Base-by-base conservation (phyloP, 352 stramenopile species). In the Phytophthora fragariaefolia region DNA sequence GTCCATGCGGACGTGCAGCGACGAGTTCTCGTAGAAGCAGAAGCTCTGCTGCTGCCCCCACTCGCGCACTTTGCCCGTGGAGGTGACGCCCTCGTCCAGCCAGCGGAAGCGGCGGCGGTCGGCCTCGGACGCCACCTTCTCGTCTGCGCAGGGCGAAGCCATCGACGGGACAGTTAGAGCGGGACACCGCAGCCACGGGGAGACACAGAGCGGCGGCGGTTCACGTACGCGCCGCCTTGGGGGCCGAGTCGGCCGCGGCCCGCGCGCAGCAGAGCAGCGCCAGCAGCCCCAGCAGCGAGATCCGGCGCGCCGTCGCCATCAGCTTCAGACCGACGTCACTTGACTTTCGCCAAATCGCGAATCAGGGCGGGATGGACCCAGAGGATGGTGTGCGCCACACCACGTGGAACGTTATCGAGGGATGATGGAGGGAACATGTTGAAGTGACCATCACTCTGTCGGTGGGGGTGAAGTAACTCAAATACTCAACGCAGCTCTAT, bases 21-120 rank as follows among this genome's bases (percentile, higher is more conserved):
- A 89, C 15, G 87, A 73, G 49, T 93, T 93, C 28, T 90, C 80
- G 22, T 76, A 82, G 59, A 96, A 96, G 55, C 87, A 91, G 54
- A 90, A 93, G 23, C 81, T 91, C 27, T 82, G 71, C 18, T 84
- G 72, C 22, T 89, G 71, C 3, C 81, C 81, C 83, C 83, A 96
- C 20, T 90, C 71, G 27, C 18, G 42, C 26, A 96, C 53, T 43
- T 61, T 43, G 6, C 62, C 66, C 1, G 8, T 46, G 1, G 60
- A 28, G 1, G 51, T 52, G 18, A 74, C 36, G 10, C 85, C 85
- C 67, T 96, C 87, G 57, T 94, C 79, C 45, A 96, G 57, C 87
- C 85, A 95, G 22, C n/a, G 63, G 28, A 63, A 76, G 20, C 63
- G 47, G 13, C 40, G 66, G 51, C 68, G 67, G 30, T 79, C 58